Evolutionary conservation across 345 rosid genomes (phyloP).

Genomic region (Moricandia arvensis): DNA sequence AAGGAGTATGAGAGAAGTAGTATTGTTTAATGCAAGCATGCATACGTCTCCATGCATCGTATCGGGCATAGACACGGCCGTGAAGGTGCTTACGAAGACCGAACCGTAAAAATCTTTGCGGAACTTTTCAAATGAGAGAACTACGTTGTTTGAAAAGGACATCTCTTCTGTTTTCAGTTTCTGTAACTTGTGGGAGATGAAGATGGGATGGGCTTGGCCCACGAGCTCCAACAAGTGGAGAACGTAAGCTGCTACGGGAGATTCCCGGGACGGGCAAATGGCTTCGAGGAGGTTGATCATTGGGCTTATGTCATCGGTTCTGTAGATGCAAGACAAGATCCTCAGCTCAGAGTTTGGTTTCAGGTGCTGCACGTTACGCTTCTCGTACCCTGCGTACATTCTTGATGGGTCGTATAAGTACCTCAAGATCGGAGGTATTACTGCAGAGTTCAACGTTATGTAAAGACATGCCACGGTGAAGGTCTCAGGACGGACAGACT

Average conservation of each 20-base stretch:
- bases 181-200: slow-evolving; percentile 49
- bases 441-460: slow-evolving; percentile 17
- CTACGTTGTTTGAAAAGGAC: slow-evolving; percentile 43
- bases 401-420: slow-evolving; percentile 50
- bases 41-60: slow-evolving; percentile 64
- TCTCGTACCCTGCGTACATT: slow-evolving; percentile 49
- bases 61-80: slow-evolving; percentile 37
- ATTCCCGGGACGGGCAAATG: slow-evolving; percentile 36
- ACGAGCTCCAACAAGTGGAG: slow-evolving; percentile 55
- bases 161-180: neutral
- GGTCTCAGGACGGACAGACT: slow-evolving; percentile 33
- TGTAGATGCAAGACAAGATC: slow-evolving; percentile 51
- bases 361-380: slow-evolving; percentile 41
- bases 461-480: slow-evolving; percentile 32
- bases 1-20: slow-evolving; percentile 47
- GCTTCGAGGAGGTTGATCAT: slow-evolving; percentile 40
- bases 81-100: slow-evolving; percentile 29
- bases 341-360: slow-evolving; percentile 38
- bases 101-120: slow-evolving; percentile 30
- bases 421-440: slow-evolving; percentile 47
- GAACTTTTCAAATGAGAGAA: slow-evolving; percentile 37
- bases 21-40: slow-evolving; percentile 51
- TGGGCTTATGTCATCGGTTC: slow-evolving; percentile 40
- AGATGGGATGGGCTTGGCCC: slow-evolving; percentile 48
- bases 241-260: slow-evolving; percentile 42